Conservation (phyloP, 2,329 filamentous ascomycete species). For the Claviceps humidiphila region DNA sequence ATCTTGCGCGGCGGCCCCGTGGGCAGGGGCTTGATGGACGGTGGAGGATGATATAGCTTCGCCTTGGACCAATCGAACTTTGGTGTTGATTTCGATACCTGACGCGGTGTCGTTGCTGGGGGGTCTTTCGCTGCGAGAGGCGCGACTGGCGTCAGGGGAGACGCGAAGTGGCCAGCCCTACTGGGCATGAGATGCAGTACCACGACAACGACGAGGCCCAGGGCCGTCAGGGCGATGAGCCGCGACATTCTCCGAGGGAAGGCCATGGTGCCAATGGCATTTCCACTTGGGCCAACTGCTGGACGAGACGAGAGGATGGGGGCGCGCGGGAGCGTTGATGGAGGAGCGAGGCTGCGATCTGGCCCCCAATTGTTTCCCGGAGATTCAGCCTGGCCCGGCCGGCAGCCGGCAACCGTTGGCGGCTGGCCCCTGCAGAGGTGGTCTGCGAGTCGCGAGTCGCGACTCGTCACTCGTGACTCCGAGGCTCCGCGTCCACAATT, state of each 20-base stretch:
- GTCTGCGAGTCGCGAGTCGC: no score
- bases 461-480: no score
- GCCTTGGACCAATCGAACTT: conserved; percentile 19
- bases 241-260: conserved; percentile 13
- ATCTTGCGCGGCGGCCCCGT: conserved; percentile 13
- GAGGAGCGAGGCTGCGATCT: neutral
- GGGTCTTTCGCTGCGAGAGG: neutral
- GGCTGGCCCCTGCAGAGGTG: no score
- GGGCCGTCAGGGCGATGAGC: conserved; percentile 10
- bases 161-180: conserved; percentile 1
- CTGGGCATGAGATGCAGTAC: conserved; percentile 12
- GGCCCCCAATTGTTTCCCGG: no score
- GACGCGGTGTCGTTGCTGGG: neutral
- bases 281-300: neutral
- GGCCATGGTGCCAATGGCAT: conserved; percentile 10
- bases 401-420: no score
- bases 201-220: conserved; percentile 11
- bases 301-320: neutral
- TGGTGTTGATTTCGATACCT: conserved; percentile 8
- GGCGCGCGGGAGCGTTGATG: neutral
- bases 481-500: no score
- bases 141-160: neutral
- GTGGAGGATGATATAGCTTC: conserved; percentile 16
- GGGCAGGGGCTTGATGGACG: conserved; percentile 19
- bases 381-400: no score